These are phyloP conservation scores for Ensete ventricosum DNA, from an alignment of 176 grass and related monocot species.

Conservation along the genomic window DNA sequence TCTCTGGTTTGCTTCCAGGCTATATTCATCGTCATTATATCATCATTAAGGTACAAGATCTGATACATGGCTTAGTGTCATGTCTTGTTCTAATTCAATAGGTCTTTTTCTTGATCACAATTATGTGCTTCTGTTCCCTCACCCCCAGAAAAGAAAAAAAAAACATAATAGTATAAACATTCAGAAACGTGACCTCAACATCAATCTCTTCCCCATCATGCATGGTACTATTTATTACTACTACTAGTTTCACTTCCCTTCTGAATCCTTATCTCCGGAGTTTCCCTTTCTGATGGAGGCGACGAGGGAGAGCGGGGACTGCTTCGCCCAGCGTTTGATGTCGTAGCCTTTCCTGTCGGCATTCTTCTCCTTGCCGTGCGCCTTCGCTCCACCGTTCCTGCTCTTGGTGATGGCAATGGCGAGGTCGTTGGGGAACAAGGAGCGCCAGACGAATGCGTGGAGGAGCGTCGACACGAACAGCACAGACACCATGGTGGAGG, in stretches of 20 bases:
- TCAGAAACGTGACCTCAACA: too few relatives aligned
- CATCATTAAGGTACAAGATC: too few relatives aligned
- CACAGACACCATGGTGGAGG: slow-evolving; percentile 83
- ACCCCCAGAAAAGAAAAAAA: too few relatives aligned
- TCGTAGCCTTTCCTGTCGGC: slow-evolving; percentile 39
- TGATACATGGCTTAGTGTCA: too few relatives aligned
- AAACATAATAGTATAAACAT: too few relatives aligned
- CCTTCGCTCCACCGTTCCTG: slow-evolving; percentile 22
- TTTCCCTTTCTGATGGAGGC: slow-evolving; percentile 72
- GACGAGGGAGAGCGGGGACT: slow-evolving; percentile 67
- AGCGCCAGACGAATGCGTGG: slow-evolving; percentile 73
- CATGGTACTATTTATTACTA: not conserved
- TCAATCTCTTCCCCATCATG: not conserved
- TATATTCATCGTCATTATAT: too few relatives aligned
- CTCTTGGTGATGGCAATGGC: slow-evolving; percentile 94
- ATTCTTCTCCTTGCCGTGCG: slow-evolving; percentile 48
- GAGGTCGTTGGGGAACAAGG: slow-evolving; percentile 93
- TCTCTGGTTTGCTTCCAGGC: too few relatives aligned
- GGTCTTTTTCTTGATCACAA: too few relatives aligned
- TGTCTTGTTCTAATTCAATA: too few relatives aligned
- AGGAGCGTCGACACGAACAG: slow-evolving; percentile 80
- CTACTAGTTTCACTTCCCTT: slow-evolving; percentile 28
- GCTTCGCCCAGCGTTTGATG: slow-evolving; percentile 86
- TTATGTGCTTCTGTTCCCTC: too few relatives aligned
- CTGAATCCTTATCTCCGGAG: slow-evolving; percentile 54